These are phyloP conservation scores for Arachis hypogaea DNA, from an alignment of 306 rosid species.

Conservation along the genomic window DNA sequence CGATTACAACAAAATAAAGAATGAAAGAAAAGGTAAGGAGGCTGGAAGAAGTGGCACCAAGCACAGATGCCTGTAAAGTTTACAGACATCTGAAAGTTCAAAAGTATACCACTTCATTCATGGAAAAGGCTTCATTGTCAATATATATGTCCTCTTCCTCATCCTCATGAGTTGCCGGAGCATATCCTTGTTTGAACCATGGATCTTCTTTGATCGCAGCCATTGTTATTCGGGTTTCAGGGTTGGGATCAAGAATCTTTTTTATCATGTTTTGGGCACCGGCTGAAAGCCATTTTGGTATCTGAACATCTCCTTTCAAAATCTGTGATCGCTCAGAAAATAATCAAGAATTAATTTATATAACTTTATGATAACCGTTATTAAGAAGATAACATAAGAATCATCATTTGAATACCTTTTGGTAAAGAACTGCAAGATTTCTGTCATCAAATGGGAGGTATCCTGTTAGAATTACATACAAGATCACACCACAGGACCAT, in stretches of 20 bases:
- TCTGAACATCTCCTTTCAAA: constrained; percentile 64
- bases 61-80: background rate
- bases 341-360: background rate
- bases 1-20: constrained; percentile 8
- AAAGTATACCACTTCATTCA: constrained; percentile 56
- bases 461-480: constrained; percentile 78
- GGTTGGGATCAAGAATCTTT: constrained; percentile 86
- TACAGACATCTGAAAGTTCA: background rate
- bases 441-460: constrained; percentile 88
- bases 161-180: constrained; percentile 60
- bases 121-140: constrained; percentile 56
- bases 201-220: constrained; percentile 70
- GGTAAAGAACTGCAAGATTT: constrained; percentile 89
- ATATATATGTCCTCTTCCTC: constrained; percentile 65
- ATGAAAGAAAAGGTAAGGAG: background rate
- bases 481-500: constrained; percentile 95
- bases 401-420: constrained; percentile 59
- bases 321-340: constrained; percentile 55
- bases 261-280: constrained; percentile 71
- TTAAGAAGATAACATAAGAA: constrained; percentile 17
- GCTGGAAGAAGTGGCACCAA: constrained; percentile 1
- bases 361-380: background rate
- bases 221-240: constrained; percentile 64
- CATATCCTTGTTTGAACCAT: constrained; percentile 80
- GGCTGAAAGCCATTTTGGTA: constrained; percentile 77